Evolutionary conservation across 306 rosid genomes (phyloP).

Genomic region (Medicago ruthenica): DNA sequence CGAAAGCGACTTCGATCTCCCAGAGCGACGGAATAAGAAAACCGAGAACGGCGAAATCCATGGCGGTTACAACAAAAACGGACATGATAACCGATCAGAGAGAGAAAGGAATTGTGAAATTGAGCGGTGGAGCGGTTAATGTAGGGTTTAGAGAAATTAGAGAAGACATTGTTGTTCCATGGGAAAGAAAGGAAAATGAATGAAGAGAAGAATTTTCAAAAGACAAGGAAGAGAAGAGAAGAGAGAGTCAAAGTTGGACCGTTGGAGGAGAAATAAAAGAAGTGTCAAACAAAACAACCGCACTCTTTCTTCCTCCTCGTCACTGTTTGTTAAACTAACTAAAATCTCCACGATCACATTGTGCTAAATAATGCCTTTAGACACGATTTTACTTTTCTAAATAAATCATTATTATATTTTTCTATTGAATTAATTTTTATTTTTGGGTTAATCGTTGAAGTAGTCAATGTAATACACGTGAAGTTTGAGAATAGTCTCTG

Average conservation of each 20-base stretch:
- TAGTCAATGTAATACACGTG: too few species aligned
- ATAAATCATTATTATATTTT: too few species aligned
- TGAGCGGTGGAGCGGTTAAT: background rate
- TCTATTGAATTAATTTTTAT: too few species aligned
- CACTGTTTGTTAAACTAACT: background rate
- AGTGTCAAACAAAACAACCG: constrained; percentile 41
- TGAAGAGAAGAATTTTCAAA: constrained; percentile 19
- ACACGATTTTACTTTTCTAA: background rate
- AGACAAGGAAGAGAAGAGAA: constrained; percentile 33
- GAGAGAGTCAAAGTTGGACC: constrained; percentile 68
- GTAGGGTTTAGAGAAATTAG: constrained; percentile 55
- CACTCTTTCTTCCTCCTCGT: constrained; percentile 10
- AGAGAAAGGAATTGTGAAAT: constrained; percentile 5
- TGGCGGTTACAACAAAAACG: constrained; percentile 7
- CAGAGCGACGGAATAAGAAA: constrained; percentile 75
- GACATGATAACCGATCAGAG: constrained; percentile 34
- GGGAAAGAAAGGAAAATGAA: background rate
- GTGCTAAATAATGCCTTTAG: background rate
- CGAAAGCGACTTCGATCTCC: constrained; percentile 86
- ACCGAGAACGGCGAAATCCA: constrained; percentile 61
- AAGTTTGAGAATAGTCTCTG: too few species aligned
- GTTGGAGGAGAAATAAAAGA: constrained; percentile 49
- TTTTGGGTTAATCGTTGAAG: too few species aligned
- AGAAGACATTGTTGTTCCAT: constrained; percentile 45
- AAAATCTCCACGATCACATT: background rate